These are phyloP conservation scores for Cryptosporidium canis DNA, from an alignment of 169 alveolate species.

Conservation along the genomic window DNA sequence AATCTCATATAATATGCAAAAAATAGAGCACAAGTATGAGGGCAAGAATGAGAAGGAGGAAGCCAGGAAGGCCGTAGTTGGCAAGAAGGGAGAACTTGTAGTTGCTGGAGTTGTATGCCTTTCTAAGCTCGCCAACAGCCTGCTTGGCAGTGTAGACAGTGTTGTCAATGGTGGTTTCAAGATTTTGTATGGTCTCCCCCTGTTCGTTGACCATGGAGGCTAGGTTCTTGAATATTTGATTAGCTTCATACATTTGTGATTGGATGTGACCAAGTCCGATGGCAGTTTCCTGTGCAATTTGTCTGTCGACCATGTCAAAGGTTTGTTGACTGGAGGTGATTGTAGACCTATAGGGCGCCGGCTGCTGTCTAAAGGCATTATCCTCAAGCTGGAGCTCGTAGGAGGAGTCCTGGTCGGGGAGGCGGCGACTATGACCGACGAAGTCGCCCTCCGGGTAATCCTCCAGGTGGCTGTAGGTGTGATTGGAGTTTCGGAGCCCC, in stretches of 20 bases:
- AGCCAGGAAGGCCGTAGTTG: constrained; percentile 35
- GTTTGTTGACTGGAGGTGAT: not conserved
- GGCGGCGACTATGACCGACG: not conserved
- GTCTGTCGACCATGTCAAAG: constrained; percentile 16
- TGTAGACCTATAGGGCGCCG: not conserved
- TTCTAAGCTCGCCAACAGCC: constrained; percentile 36
- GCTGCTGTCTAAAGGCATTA: not conserved
- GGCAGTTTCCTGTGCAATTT: constrained; percentile 65
- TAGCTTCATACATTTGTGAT: constrained; percentile 51
- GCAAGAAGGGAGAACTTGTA: constrained; percentile 8
- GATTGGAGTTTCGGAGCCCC: not conserved
- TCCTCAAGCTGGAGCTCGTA: not conserved
- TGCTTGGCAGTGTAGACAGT: constrained; percentile 42
- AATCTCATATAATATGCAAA: not conserved
- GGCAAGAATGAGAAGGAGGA: constrained; percentile 17
- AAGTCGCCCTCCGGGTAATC: not conserved
- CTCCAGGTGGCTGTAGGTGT: not conserved
- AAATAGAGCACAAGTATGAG: constrained; percentile 6
- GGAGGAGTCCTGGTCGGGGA: not conserved
- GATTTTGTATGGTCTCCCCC: constrained; percentile 58
- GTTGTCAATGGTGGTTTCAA: constrained; percentile 45
- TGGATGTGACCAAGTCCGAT: constrained; percentile 20
- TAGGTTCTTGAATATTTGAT: constrained; percentile 25
- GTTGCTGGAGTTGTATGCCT: constrained; percentile 43
- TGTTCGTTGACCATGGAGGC: constrained; percentile 65